Conservation (phyloP, 108 stramenopile species). For the Nitzschia sp. region DNA sequence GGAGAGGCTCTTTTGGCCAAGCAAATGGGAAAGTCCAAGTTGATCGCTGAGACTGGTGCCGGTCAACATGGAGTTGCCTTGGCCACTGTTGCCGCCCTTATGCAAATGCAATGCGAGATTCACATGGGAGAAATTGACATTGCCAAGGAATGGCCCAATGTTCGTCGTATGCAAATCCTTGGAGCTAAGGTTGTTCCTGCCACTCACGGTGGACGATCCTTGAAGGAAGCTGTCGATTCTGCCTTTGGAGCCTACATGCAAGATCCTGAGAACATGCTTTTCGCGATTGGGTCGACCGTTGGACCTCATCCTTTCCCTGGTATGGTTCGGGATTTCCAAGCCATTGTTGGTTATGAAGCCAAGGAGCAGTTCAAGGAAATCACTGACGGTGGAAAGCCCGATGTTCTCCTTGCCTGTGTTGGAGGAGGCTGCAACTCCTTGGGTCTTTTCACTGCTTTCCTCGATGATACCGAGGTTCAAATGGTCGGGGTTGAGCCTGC, state of each 20-base stretch:
- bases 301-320: constrained; percentile 97
- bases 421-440: constrained; percentile 96
- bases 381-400: constrained; percentile 74
- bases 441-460: constrained; percentile 91
- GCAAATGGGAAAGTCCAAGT: constrained; percentile 90
- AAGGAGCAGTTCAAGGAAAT: constrained; percentile 80
- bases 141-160: constrained; percentile 89
- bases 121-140: constrained; percentile 98
- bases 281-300: constrained; percentile 93
- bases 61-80: constrained; percentile 98
- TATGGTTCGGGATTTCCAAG: constrained; percentile 94
- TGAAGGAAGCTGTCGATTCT: constrained; percentile 98
- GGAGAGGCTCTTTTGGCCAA: constrained; percentile 94
- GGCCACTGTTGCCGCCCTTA: constrained; percentile 90
- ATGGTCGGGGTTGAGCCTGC: constrained; percentile 93
- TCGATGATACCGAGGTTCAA: constrained; percentile 74
- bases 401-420: constrained; percentile 93
- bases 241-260: constrained; percentile 98
- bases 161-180: constrained; percentile 95
- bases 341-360: constrained; percentile 85
- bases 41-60: constrained; percentile 97
- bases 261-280: constrained; percentile 91
- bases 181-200: constrained; percentile 94
- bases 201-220: constrained; percentile 79
- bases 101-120: constrained; percentile 92